Percentiles rank a stretch among this genome's conserved stretches.
Conservation (phyloP, 148 eudicot species). For the Rhododendron griersonianum region DNA sequence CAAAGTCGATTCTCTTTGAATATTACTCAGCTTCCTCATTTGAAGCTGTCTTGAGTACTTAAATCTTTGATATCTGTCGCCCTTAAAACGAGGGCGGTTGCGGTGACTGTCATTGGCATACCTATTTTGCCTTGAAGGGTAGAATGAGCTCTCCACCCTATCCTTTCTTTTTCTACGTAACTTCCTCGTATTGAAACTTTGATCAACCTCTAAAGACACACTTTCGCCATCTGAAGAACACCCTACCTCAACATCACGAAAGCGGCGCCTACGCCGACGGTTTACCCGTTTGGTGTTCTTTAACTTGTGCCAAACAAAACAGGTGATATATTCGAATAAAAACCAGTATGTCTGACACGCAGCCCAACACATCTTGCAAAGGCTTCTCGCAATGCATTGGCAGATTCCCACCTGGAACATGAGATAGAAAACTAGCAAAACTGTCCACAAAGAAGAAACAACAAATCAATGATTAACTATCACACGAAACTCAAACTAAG, state of each 20-base stretch:
- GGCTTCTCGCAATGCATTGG: constrained; percentile 32
- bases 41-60: constrained; percentile 13
- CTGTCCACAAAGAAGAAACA: constrained; percentile 14
- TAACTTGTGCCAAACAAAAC: constrained; percentile 40
- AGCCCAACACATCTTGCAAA: constrained; percentile 44
- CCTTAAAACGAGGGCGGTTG: neutral
- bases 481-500: neutral
- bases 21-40: constrained; percentile 7
- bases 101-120: neutral
- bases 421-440: constrained; percentile 30
- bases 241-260: constrained; percentile 34
- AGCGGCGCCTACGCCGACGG: constrained; percentile 18
- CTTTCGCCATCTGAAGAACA: constrained; percentile 15
- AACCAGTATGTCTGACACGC: constrained; percentile 39
- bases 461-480: neutral
- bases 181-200: constrained; percentile 14
- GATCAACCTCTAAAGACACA: neutral
- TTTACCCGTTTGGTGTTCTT: constrained; percentile 32
- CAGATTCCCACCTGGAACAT: constrained; percentile 44
- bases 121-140: constrained; percentile 7
- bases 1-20: neutral
- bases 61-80: constrained; percentile 10
- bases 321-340: constrained; percentile 23
- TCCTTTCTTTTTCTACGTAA: neutral
- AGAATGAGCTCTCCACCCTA: constrained; percentile 6